These are phyloP conservation scores for Backusella luteola DNA, from an alignment of 192 early-diverging fungal genomes.

Conservation along the genomic window DNA sequence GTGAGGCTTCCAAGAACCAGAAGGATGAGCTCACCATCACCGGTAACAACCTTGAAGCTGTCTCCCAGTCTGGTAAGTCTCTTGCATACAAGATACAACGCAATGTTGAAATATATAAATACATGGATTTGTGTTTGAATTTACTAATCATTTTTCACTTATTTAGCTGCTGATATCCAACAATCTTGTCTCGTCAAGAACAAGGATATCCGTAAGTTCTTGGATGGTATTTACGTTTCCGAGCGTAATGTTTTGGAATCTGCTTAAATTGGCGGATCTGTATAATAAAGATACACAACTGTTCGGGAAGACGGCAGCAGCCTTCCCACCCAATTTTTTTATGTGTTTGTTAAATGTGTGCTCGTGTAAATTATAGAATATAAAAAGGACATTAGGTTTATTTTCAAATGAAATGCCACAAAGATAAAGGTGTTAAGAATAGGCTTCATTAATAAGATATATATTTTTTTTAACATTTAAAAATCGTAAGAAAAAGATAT, in stretches of 20 bases:
- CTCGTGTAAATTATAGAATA: not conserved
- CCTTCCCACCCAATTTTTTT: slow-evolving; percentile 35
- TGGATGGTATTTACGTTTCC: slow-evolving; percentile 46
- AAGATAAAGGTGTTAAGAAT: too few relatives aligned
- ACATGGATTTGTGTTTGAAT: too few relatives aligned
- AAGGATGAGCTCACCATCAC: slow-evolving; percentile 95
- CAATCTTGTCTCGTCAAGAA: slow-evolving; percentile 91
- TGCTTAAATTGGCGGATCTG: slow-evolving; percentile 7
- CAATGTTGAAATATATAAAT: too few relatives aligned
- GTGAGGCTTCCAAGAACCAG: slow-evolving; percentile 71
- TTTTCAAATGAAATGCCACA: not conserved
- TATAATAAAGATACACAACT: slow-evolving; percentile 37
- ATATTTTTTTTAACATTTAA: not conserved
- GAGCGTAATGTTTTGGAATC: slow-evolving; percentile 40
- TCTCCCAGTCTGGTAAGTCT: slow-evolving; percentile 84
- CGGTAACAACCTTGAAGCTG: slow-evolving; percentile 93
- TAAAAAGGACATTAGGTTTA: not conserved
- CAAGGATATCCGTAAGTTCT: slow-evolving; percentile 99
- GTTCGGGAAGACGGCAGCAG: slow-evolving; percentile 32
- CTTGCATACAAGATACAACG: not conserved
- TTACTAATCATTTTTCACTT: not conserved
- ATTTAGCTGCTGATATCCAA: slow-evolving; percentile 86
- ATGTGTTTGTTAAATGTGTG: slow-evolving; percentile 1
- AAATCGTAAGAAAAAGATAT: not conserved
- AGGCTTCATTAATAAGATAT: not conserved